Percentiles rank a stretch among this genome's conserved stretches.
These are phyloP conservation scores for Inga leiocalycina DNA, from an alignment of 306 rosid species.

Conservation along the genomic window DNA sequence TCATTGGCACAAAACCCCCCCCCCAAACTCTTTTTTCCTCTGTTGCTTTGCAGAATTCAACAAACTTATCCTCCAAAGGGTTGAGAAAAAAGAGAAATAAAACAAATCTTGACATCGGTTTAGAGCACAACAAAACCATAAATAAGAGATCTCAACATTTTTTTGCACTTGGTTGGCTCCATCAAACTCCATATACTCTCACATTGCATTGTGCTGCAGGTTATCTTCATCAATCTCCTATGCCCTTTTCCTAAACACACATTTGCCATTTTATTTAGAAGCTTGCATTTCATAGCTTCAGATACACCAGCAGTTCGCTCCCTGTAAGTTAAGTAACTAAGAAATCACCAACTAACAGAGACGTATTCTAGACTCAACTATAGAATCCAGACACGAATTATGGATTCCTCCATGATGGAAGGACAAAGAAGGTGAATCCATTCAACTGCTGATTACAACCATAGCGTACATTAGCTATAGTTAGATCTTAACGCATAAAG, in stretches of 20 bases:
- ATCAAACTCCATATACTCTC: too few species aligned
- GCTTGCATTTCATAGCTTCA: background rate
- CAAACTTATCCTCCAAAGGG: too few species aligned
- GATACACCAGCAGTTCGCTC: constrained; percentile 3
- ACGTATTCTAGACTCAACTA: background rate
- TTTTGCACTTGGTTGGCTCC: too few species aligned
- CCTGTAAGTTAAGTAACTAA: background rate
- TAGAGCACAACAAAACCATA: too few species aligned
- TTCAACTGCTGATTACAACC: constrained; percentile 18
- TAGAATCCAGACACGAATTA: constrained; percentile 7
- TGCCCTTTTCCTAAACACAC: constrained; percentile 2
- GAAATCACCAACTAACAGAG: constrained; percentile 24
- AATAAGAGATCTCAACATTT: too few species aligned
- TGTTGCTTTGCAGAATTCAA: too few species aligned
- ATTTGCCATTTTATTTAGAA: constrained; percentile 13
- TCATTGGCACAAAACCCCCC: too few species aligned
- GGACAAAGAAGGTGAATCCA: constrained; percentile 13
- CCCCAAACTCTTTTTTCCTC: too few species aligned
- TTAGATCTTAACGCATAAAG: constrained; percentile 11
- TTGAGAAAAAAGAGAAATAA: too few species aligned
- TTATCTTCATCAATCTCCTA: background rate
- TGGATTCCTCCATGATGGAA: background rate
- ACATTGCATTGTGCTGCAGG: too few species aligned
- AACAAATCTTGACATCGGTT: too few species aligned
- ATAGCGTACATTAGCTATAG: constrained; percentile 20